These are phyloP conservation scores for Phytopythium mirpurense DNA, from an alignment of 352 stramenopile genomes.

Conservation along the genomic window DNA sequence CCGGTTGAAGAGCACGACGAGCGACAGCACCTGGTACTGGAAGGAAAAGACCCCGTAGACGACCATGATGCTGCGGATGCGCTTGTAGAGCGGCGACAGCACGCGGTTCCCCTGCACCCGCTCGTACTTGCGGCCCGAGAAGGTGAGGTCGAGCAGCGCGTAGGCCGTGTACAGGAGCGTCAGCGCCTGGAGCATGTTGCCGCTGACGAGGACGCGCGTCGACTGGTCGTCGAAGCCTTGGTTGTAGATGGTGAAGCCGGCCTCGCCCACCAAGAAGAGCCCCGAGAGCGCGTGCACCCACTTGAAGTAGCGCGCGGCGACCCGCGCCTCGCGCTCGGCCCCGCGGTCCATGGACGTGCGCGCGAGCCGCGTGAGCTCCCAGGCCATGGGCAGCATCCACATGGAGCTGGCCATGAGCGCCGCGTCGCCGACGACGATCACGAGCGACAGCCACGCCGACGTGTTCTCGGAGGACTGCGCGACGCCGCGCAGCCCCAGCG, in stretches of 20 bases:
- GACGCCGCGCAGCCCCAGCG: conserved; percentile 31
- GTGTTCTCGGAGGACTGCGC: conserved; percentile 30
- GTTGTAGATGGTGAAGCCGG: conserved; percentile 32
- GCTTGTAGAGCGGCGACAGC: conserved; percentile 47
- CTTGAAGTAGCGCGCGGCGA: conserved; percentile 21
- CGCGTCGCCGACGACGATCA: conserved; percentile 34
- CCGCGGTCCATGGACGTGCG: conserved; percentile 37
- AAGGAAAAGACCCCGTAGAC: conserved; percentile 41
- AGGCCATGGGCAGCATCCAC: conserved; percentile 47
- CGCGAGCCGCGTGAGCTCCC: conserved; percentile 35
- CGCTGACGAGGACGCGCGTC: conserved; percentile 33
- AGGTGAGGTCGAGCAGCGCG: conserved; percentile 36
- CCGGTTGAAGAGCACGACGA: conserved; percentile 33
- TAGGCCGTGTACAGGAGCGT: conserved; percentile 33
- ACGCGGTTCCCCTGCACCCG: conserved; percentile 34
- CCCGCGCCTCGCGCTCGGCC: conserved; percentile 14
- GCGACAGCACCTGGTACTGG: conserved; percentile 39
- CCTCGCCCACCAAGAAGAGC: conserved; percentile 32
- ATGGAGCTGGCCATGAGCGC: conserved; percentile 34
- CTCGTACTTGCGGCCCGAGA: conserved; percentile 44
- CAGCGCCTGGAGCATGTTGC: conserved; percentile 38
- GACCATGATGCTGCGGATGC: conserved; percentile 58
- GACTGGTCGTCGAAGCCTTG: conserved; percentile 26
- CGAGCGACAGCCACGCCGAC: conserved; percentile 32
- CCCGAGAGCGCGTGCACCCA: conserved; percentile 29